Evolutionary conservation across 2,329 filamentous ascomycete genomes (phyloP).

Genomic region (Bisporella sp.): DNA sequence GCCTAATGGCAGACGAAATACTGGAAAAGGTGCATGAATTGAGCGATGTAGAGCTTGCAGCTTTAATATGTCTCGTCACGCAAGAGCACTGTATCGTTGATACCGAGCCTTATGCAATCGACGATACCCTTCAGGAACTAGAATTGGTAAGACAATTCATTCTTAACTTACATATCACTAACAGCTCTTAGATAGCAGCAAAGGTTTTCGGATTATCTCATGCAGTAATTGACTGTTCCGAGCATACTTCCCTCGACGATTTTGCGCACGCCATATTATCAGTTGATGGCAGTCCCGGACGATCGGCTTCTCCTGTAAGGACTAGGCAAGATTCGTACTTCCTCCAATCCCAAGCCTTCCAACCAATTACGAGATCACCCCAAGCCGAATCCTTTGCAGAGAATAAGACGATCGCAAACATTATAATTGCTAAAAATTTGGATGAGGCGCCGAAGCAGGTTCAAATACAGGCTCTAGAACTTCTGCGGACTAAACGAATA

Average conservation of each 20-base stretch:
- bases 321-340: conserved; percentile 28
- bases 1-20: conserved; percentile 54
- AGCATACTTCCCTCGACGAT: conserved; percentile 70
- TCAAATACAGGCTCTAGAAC: conserved; percentile 73
- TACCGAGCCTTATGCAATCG: conserved; percentile 53
- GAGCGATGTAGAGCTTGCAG: conserved; percentile 81
- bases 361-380: conserved; percentile 23
- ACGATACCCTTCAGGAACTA: conserved; percentile 68
- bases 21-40: conserved; percentile 67
- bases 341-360: conserved; percentile 20
- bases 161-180: neutral
- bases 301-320: conserved; percentile 19
- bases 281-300: conserved; percentile 17
- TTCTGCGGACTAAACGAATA: conserved; percentile 73
- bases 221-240: conserved; percentile 64
- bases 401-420: conserved; percentile 61
- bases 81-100: conserved; percentile 86
- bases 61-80: conserved; percentile 72
- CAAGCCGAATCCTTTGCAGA: conserved; percentile 31
- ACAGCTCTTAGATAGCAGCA: conserved; percentile 48
- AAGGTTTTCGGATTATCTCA: conserved; percentile 68
- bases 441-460: conserved; percentile 66
- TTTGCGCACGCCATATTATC: conserved; percentile 61
- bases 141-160: conserved; percentile 46
- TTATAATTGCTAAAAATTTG: conserved; percentile 76